A percentile compares a stretch with the other conserved stretches of the same genome.
phyloP scores from a whole-genome alignment of 371 early-diverging fungal species.

The Paraphysoderma sedebokerense region DNA sequence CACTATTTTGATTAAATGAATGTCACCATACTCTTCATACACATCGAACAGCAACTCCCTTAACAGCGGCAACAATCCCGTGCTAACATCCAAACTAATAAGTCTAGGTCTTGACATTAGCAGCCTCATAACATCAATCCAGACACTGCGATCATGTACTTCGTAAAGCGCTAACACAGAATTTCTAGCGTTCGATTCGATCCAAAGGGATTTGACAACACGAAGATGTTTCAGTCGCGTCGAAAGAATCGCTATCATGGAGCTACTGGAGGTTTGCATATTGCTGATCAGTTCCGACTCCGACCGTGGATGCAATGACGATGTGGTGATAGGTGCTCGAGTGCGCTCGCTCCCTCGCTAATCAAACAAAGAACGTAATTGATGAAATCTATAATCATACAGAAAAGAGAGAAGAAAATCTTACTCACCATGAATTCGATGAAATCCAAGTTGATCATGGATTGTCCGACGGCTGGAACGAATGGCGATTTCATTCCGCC shows the following conservation, averaged over 20 bases:
- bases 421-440: too few species aligned
- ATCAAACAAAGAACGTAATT: too few species aligned
- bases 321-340: not conserved
- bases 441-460: too few species aligned
- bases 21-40: slow-evolving; percentile 2
- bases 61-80: not conserved
- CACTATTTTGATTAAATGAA: too few species aligned
- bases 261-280: not conserved
- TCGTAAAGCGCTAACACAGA: not conserved
- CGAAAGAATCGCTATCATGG: not conserved
- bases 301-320: not conserved
- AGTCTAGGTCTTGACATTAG: not conserved
- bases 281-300: not conserved
- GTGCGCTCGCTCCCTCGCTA: too few species aligned
- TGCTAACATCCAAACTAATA: not conserved
- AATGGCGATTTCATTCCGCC: too few species aligned
- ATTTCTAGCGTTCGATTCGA: not conserved
- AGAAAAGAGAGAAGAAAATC: too few species aligned
- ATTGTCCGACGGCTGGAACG: too few species aligned
- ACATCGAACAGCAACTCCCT: slow-evolving; percentile 1
- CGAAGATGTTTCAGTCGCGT: not conserved
- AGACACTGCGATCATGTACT: not conserved
- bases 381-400: too few species aligned
- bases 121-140: not conserved
- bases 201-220: not conserved